phyloP scores from a whole-genome alignment of 2,329 filamentous ascomycete species.

The Sclerotiophoma versabilis region DNA sequence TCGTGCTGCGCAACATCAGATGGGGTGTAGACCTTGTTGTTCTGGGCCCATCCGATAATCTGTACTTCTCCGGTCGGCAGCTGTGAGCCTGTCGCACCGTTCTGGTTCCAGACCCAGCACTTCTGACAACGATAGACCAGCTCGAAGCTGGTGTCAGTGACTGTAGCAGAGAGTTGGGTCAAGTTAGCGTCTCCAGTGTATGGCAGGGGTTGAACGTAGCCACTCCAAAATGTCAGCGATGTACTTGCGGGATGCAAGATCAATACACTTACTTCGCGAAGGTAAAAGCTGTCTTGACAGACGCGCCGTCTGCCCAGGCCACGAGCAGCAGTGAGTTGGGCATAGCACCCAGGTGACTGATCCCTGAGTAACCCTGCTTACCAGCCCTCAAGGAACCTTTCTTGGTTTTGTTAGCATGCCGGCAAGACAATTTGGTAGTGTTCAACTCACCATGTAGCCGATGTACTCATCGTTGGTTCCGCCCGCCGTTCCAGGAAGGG shows the following conservation, averaged over 20 bases:
- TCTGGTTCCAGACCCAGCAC: conserved; percentile 55
- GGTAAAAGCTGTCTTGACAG: conserved; percentile 43
- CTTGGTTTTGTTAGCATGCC: conserved; percentile 25
- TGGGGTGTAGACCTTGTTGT: conserved; percentile 46
- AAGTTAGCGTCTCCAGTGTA: conserved; percentile 69
- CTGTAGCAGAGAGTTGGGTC: conserved; percentile 64
- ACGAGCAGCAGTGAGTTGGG: conserved; percentile 44
- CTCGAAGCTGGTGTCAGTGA: conserved; percentile 66
- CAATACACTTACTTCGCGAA: conserved; percentile 35
- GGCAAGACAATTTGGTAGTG: background rate
- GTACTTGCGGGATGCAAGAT: background rate
- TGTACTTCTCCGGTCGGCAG: conserved; percentile 45
- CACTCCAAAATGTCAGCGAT: conserved; percentile 44
- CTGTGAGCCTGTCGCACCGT: conserved; percentile 50
- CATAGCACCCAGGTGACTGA: conserved; percentile 49
- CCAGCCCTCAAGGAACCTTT: conserved; percentile 38
- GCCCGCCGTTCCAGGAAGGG: conserved; percentile 33
- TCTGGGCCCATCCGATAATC: conserved; percentile 65
- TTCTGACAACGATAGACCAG: conserved; percentile 70
- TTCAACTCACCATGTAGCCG: conserved; percentile 43
- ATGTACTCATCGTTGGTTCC: conserved; percentile 46
- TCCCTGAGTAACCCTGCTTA: conserved; percentile 46
- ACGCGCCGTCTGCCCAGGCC: conserved; percentile 36
- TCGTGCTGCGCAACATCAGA: conserved; percentile 60
- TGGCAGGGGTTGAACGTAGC: conserved; percentile 64